Evolutionary conservation across 495 filamentous ascomycete species (phyloP), one percentile per base, ranked within the genome.

Genomic region (Ascodesmis nigricans): DNA sequence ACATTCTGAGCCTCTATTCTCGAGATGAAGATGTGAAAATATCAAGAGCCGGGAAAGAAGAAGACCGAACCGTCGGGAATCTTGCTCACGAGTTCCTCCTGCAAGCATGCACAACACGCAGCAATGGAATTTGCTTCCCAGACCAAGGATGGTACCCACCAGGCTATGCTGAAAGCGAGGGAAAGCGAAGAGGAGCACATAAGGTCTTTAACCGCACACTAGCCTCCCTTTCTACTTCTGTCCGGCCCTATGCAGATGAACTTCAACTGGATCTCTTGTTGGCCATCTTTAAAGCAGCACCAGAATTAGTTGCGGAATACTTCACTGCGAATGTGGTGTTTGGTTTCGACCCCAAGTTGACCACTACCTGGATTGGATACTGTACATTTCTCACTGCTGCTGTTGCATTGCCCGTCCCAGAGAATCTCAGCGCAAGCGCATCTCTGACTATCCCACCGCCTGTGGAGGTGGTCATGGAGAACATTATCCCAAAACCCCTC

Each of bases 331-430:
- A 70, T 26, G 65, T 69, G 45, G 29, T 37, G 14, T 91, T 95
- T 53, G 64, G 70, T 3, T 78, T 90, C 31, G 90, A 93, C 17
- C 83, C 87, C 0, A 95, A 92, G 46, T 61, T 82, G 6, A 80
- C 80, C 1, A 64, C 78, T 0, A 84, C 83, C 3, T 99, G 87
- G 87, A 73, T 95, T 44, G 82, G 83, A 13, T 92, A 83, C 49
- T 81, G 78, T 2, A 65, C 79, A 0, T 78, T 95, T 35, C 55
- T 99, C 3, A 83, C 87, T 51, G 75, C 74, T 15, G 63, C 65
- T 0, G 65, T 93, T 4, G 63, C 73, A 35, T 52, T 91, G 15
- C 72, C 75, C 8, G 58, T 90, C 28, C 80, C 80, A 9, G 43
- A 56, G 5, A 67, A 64, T 43, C 76, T 78, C 49, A 78, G 78